Conservation (phyloP, 2,329 filamentous ascomycete genomes). For the Colletotrichum spaethianum region DNA sequence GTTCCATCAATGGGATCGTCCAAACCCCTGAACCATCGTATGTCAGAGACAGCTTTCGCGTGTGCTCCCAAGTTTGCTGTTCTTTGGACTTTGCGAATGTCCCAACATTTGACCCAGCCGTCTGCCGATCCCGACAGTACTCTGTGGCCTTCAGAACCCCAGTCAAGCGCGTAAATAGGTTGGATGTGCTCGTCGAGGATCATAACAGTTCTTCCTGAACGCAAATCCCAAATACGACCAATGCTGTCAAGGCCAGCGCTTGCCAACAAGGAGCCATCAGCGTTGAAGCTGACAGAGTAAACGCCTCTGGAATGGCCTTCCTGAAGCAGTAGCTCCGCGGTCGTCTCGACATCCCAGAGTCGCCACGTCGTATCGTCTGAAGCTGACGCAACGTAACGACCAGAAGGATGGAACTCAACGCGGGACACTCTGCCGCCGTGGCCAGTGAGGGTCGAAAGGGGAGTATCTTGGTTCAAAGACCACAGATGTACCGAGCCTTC, state of each 20-base stretch:
- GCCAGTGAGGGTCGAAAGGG: slow-evolving; percentile 84
- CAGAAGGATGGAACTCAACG: slow-evolving; percentile 94
- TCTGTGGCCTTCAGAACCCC: slow-evolving; percentile 92
- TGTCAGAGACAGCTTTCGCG: slow-evolving; percentile 89
- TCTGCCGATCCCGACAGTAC: slow-evolving; percentile 93
- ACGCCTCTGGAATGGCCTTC: slow-evolving; percentile 97
- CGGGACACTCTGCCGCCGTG: slow-evolving; percentile 91
- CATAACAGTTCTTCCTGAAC: slow-evolving; percentile 95
- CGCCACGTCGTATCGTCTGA: slow-evolving; percentile 98
- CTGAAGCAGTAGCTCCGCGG: slow-evolving; percentile 86
- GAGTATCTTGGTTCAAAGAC: slow-evolving; percentile 89
- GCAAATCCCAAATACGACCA: slow-evolving; percentile 93
- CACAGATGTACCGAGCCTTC: slow-evolving; percentile 91
- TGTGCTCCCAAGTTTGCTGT: slow-evolving; percentile 92
- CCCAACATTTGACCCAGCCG: slow-evolving; percentile 98
- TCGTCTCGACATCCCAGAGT: slow-evolving; percentile 92
- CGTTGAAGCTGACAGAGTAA: slow-evolving; percentile 90
- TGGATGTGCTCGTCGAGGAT: slow-evolving; percentile 88
- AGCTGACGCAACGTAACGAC: slow-evolving; percentile 89
- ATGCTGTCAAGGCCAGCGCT: slow-evolving; percentile 96
- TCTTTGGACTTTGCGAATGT: slow-evolving; percentile 88
- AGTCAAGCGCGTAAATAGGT: slow-evolving; percentile 93
- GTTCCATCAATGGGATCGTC: slow-evolving; percentile 79
- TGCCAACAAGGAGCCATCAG: slow-evolving; percentile 89
- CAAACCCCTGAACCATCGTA: slow-evolving; percentile 92